Evolutionary conservation across 1,284 basidiomycete genomes (phyloP), one percentile per base, ranked within the genome.

Genomic region (Violaceomyces palustris): DNA sequence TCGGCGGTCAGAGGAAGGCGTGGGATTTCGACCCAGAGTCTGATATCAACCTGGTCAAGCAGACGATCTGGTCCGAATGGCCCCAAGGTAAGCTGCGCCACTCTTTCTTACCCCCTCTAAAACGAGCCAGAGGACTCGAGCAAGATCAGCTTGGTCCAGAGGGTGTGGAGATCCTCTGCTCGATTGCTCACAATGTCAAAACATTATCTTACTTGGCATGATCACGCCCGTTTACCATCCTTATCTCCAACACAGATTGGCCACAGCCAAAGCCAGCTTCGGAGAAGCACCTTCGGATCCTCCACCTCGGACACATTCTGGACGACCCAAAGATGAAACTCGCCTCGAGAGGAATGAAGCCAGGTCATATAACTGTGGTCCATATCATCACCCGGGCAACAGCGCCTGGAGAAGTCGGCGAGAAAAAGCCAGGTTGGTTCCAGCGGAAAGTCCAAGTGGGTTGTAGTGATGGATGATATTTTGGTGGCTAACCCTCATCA

Each of bases 231-330:
- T n/a, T n/a, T n/a, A n/a, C n/a, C n/a, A n/a, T n/a, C n/a, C n/a
- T n/a, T n/a, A n/a, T n/a, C n/a, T n/a, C n/a, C n/a, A n/a, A n/a
- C n/a, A n/a, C n/a, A 7, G 34, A 42, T 3, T 56, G 53, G 53
- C 53, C 48, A 1, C 53, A 56, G 29, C 53, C 53, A 12, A 46
- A 34, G 25, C 53, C 53, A 7, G 48, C 46, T 10, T 56, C 53
- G 11, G 37, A 40, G 11, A 38, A 41, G 14, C 48, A 50, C 28
- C 19, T 56, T 14, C 38, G 53, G 31, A 30, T 56, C 7, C 39
- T 56, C 3, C 53, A 56, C 28, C 48, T 56, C 23, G 53, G 53
- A n/a, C 53, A 56, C 35, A 51, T 56, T 12, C 41, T 56, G 19
- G 53, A 56, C 26, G 25, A 37, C 12, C 45, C 53, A 15, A 10